A percentile compares a stretch with the other conserved stretches of the same genome.
These are phyloP conservation scores for Calvatia gigantea DNA, from an alignment of 768 basidiomycete genomes.

Conservation along the genomic window DNA sequence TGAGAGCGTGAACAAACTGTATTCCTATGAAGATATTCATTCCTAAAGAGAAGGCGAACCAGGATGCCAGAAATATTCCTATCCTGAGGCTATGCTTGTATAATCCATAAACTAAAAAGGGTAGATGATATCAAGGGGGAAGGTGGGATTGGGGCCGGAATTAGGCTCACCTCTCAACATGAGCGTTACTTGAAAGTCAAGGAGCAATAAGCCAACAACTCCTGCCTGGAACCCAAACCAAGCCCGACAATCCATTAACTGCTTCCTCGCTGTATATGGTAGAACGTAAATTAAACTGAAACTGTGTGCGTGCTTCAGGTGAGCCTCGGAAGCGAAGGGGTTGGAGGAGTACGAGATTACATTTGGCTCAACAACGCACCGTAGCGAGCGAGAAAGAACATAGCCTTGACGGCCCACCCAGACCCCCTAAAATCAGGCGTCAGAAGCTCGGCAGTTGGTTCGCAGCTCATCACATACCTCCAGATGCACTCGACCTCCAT, in stretches of 20 bases:
- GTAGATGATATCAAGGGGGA: background rate
- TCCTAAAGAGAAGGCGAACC: background rate
- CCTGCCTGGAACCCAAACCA: constrained; percentile 2
- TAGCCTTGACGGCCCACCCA: background rate
- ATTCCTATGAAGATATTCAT: background rate
- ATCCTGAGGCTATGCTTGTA: background rate
- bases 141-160: background rate
- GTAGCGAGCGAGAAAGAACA: background rate
- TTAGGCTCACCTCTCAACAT: background rate
- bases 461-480: background rate
- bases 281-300: background rate
- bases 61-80: background rate
- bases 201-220: background rate
- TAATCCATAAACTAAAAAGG: background rate
- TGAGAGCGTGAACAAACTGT: background rate
- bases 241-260: background rate
- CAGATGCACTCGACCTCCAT: constrained; percentile 5
- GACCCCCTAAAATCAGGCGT: background rate
- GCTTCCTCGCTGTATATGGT: background rate
- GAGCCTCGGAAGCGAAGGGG: background rate
- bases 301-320: background rate
- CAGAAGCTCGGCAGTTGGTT: background rate
- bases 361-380: background rate
- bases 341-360: background rate
- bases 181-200: background rate